Conservation (phyloP, 768 basidiomycete species). For the Lactarius quietus region DNA sequence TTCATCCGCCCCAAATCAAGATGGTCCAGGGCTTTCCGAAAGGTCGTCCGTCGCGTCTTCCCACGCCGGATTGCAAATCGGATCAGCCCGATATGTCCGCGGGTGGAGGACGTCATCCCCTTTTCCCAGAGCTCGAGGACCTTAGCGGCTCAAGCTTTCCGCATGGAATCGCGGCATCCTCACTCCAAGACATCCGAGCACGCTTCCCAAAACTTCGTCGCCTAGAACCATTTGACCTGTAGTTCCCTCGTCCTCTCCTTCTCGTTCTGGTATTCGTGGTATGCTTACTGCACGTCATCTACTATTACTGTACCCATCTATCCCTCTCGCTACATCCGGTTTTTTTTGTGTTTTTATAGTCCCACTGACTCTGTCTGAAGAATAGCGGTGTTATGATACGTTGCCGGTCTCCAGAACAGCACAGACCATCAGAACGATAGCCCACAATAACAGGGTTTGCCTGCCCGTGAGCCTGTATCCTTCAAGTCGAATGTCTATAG, state of each 20-base stretch:
- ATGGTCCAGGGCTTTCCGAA: constrained; percentile 14
- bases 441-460: background rate
- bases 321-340: background rate
- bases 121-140: constrained; percentile 23
- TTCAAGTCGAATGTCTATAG: background rate
- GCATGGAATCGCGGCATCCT: constrained; percentile 17
- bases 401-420: background rate
- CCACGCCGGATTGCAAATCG: constrained; percentile 15
- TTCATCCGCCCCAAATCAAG: constrained; percentile 16
- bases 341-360: constrained; percentile 7
- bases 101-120: constrained; percentile 23
- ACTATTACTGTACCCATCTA: constrained; percentile 4
- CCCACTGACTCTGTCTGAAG: background rate
- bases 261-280: background rate
- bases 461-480: background rate
- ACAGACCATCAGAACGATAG: background rate
- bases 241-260: background rate
- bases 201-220: constrained; percentile 24
- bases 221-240: constrained; percentile 22
- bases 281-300: constrained; percentile 10
- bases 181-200: constrained; percentile 17
- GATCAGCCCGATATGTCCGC: constrained; percentile 17
- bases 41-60: constrained; percentile 12
- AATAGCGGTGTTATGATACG: background rate
- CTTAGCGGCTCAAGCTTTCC: constrained; percentile 22